Base-by-base conservation (phyloP, 78 protist species). In the Planoprotostelium fungivorum region DNA sequence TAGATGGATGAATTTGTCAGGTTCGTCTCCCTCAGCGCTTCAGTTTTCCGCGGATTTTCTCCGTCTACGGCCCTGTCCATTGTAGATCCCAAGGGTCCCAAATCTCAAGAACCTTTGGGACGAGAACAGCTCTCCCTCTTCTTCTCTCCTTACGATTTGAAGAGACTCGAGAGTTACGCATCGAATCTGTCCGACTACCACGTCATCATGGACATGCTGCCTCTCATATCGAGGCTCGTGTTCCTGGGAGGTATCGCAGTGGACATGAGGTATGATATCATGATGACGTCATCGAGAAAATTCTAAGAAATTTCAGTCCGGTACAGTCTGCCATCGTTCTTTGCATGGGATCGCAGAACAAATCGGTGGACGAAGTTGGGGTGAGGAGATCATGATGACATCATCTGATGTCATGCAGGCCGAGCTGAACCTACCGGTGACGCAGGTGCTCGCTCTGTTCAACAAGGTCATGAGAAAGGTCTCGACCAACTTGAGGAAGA, bases 161-260 rank as follows among this genome's bases (percentile, higher is more conserved):
- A 94, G 88, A 93, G 99, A 0, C 95, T 98, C 16, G 93, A 94
- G 37, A n/a, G 96, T 16, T 95, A 94, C 88, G 38, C 94, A 35
- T 38, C 37, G 34, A 89, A 93, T 35, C 86, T 97, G 10, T 92
- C 96, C 1, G 99, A 99, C 89, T 96, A 94, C 89, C 97, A 96
- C 84, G 96, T 98, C 29, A 63, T 98, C 51, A 28, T 97, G 31
- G 99, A 98, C 37, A 51, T 99, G 28, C 35, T 98, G 34, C 99
- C 99, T 29, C 29, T 34, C 29, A 1, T 98, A 0, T 96, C 98
- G 23, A 87, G 90, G 34, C 89, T 92, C 23, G 92, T 85, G 87
- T 98, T 98, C 16, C 16, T 51, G 73, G 73, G 73, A 51, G 73
- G 73, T 25, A 51, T 51, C 73, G 16, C 5, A 51, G 73, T 51